A percentile compares a stretch with the other conserved stretches of the same genome.
Evolutionary conservation across 1,284 basidiomycete genomes (phyloP).

Genomic region (Vanrija sp.): DNA sequence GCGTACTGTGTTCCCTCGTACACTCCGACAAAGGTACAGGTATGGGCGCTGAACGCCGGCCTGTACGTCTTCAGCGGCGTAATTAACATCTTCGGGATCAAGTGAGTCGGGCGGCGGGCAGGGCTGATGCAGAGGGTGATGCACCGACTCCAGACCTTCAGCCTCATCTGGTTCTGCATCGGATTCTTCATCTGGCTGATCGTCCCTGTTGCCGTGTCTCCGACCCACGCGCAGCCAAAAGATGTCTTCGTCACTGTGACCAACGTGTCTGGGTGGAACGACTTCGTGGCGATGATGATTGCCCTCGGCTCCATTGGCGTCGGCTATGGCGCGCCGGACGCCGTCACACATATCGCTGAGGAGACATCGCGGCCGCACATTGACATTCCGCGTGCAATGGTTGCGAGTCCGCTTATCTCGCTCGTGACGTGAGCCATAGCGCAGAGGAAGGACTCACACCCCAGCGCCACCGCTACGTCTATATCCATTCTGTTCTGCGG

Average conservation of each 20-base stretch:
- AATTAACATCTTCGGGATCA: slow-evolving; percentile 7
- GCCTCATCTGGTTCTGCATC: slow-evolving; percentile 1
- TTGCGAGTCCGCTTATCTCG: not conserved
- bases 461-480: not conserved
- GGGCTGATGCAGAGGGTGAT: not conserved
- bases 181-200: slow-evolving; percentile 8
- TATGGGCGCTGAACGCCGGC: slow-evolving; percentile 3
- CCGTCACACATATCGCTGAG: slow-evolving; percentile 3
- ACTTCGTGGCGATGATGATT: slow-evolving; percentile 6
- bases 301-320: not conserved
- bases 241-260: not conserved
- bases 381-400: slow-evolving; percentile 4
- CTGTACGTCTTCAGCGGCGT: not conserved
- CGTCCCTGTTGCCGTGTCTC: not conserved
- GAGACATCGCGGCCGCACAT: slow-evolving; percentile 1
- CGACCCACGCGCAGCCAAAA: not conserved
- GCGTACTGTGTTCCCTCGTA: not conserved
- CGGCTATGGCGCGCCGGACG: slow-evolving; percentile 3
- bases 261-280: not conserved
- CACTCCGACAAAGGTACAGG: not conserved
- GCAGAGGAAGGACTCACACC: too few species aligned
- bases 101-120: not conserved
- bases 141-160: slow-evolving; percentile 3
- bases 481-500: not conserved
- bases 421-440: not conserved